Evolutionary conservation across 2,329 filamentous ascomycete genomes (phyloP), one percentile per base, ranked within the genome.

Genomic region (Pseudogymnoascus sp.): DNA sequence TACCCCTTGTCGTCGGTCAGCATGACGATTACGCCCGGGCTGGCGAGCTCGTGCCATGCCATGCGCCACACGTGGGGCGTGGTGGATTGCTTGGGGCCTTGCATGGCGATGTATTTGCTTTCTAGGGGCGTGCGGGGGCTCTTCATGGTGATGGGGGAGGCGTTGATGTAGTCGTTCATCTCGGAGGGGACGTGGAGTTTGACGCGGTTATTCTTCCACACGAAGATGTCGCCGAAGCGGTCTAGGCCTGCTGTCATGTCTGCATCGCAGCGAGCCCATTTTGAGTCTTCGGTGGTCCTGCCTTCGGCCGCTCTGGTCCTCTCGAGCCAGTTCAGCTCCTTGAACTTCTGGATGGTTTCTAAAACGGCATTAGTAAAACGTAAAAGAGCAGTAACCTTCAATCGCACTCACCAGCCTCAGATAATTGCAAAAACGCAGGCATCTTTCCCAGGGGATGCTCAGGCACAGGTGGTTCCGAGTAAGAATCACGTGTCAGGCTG

Each of bases 11-110:
- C 85, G 69, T 84, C 79, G 63, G 93, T 99, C 65, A 99, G 84
- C 90, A 97, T 97, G 63, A 97, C 87, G 61, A 97, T 88, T 62
- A 97, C 91, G 1, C 86, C 91, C 2, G 88, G 85, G 51, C 87
- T 85, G 27, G 76, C 75, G 8, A 71, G 60, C 74, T 95, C 91
- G 70, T 95, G 87, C 73, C 90, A 90, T 36, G 97, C 80, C 94
- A 99, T 99, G 71, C 94, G 90, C 90, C 93, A 99, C 67, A 96
- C 90, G 71, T 96, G 91, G 67, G 87, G 84, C 62, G 88, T 81
- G 13, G 89, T 90, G 27, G 84, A 83, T 64, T 81, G 75, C 70
- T 92, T 96, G 5, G 94, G 94, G 0, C 94, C 94, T 76, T 95
- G 91, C 74, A 95, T 97, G 60, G 92, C 94, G 68, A 99, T 96